phyloP scores from a whole-genome alignment of 495 filamentous ascomycete genomes.

The Tuber microsphaerosporum region DNA sequence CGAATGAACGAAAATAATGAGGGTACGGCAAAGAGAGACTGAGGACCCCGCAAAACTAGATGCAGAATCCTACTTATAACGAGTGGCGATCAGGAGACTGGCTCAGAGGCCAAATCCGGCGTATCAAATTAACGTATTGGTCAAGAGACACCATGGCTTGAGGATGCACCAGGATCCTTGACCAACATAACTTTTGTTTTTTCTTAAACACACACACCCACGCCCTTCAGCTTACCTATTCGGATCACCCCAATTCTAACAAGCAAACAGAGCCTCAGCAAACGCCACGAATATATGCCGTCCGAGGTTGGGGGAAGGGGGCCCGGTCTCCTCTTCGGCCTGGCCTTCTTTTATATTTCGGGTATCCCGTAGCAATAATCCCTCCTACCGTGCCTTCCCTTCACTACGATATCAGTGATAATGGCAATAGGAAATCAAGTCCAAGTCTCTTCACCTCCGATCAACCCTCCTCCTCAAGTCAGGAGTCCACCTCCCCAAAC shows the following conservation, averaged over 20 bases:
- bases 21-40: background rate
- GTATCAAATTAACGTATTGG: background rate
- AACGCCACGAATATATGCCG: background rate
- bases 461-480: background rate
- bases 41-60: background rate
- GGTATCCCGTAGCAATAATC: background rate
- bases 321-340: background rate
- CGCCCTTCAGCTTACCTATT: background rate
- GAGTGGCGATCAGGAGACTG: background rate
- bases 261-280: background rate
- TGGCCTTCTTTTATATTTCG: background rate
- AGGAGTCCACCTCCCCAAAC: background rate
- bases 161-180: background rate
- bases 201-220: background rate
- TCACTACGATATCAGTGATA: background rate
- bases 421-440: background rate
- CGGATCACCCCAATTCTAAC: background rate
- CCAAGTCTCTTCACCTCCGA: background rate
- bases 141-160: background rate
- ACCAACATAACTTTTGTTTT: background rate
- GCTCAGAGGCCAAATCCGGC: background rate
- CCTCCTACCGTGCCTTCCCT: background rate
- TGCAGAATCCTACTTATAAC: constrained; percentile 3
- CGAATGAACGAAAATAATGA: background rate
- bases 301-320: background rate